Evolutionary conservation across 257 asterid species (phyloP).

Genomic region (Solanum lycopersicoides): DNA sequence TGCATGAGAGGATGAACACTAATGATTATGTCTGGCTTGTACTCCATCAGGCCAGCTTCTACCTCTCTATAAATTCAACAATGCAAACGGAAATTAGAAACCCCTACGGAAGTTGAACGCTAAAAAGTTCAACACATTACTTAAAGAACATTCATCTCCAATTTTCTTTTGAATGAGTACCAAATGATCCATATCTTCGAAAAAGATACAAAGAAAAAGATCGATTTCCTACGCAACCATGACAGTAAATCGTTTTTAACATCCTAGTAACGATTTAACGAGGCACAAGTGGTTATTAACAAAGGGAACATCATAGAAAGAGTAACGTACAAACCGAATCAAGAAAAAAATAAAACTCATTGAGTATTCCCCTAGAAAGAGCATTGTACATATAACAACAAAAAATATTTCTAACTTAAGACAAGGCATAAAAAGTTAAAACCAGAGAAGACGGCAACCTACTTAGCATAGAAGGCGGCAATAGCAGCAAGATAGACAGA

Average conservation of each 20-base stretch:
- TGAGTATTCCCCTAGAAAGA: background rate
- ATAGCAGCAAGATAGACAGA: conserved; percentile 78
- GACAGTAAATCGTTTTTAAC: background rate
- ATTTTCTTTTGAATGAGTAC: background rate
- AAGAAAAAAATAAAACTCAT: background rate
- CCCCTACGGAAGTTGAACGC: background rate
- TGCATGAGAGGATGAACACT: conserved; percentile 99
- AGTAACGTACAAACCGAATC: background rate
- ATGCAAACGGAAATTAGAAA: background rate
- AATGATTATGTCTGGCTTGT: conserved; percentile 89
- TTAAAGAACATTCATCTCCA: background rate
- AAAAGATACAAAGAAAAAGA: too few relatives aligned
- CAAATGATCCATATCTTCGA: background rate
- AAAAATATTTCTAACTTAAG: background rate
- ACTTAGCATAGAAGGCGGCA: conserved; percentile 96
- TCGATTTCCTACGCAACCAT: background rate
- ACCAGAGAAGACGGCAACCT: background rate
- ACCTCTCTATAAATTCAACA: conserved; percentile 49
- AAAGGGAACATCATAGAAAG: background rate
- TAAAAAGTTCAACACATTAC: background rate
- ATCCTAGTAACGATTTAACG: background rate
- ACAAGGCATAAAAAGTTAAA: background rate
- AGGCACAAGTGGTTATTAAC: background rate
- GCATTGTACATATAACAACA: background rate
- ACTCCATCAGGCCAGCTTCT: conserved; percentile 97